Conservation (phyloP, 768 basidiomycete genomes). For the Auricularia heimuer region DNA sequence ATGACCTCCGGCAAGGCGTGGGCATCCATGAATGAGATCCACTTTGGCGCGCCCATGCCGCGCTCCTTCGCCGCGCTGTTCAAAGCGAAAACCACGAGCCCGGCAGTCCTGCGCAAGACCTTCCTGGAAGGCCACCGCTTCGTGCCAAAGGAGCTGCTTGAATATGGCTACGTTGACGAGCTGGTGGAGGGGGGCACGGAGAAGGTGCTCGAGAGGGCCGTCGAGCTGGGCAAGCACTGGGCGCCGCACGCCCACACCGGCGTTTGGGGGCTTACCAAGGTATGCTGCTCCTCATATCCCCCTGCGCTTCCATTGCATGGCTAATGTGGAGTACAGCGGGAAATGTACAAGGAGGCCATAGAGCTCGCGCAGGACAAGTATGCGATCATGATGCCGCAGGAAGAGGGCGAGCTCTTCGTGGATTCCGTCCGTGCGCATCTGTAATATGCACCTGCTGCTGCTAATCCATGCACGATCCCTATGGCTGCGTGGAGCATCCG, state of each 20-base stretch:
- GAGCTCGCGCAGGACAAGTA: constrained; percentile 14
- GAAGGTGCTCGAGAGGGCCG: constrained; percentile 52
- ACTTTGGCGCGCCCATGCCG: constrained; percentile 78
- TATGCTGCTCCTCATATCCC: constrained; percentile 12
- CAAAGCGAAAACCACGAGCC: constrained; percentile 53
- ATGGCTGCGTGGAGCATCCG: too few relatives aligned
- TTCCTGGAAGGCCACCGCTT: constrained; percentile 75
- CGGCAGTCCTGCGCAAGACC: constrained; percentile 54
- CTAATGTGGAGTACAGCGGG: constrained; percentile 24
- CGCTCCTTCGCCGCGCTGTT: constrained; percentile 57
- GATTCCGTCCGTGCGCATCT: neutral
- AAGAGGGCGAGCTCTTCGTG: neutral
- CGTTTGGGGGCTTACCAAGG: constrained; percentile 70
- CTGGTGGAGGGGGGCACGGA: constrained; percentile 49
- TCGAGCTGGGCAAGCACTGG: constrained; percentile 47
- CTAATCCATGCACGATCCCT: too few relatives aligned
- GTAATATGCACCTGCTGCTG: neutral
- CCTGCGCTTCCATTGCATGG: neutral
- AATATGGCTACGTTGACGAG: constrained; percentile 60
- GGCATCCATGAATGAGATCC: constrained; percentile 91
- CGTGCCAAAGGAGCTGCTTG: constrained; percentile 58
- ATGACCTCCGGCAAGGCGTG: constrained; percentile 82
- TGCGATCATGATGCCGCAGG: neutral
- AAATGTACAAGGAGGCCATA: constrained; percentile 48
- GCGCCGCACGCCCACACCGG: constrained; percentile 43